Conservation (phyloP, 2,329 filamentous ascomycete species). For the Cytospora piceicola region DNA sequence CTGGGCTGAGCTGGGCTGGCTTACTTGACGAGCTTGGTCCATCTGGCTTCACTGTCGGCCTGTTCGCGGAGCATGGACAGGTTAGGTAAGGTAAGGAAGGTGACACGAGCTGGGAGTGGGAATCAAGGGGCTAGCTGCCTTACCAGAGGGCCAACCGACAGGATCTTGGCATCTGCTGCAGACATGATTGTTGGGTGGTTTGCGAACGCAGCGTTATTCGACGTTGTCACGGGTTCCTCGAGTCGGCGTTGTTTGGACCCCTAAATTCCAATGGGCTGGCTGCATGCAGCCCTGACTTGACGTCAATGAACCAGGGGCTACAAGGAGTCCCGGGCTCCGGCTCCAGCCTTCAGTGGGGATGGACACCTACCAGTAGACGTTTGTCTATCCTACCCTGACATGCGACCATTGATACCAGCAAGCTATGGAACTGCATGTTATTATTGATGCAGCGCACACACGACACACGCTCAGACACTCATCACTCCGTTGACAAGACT, state of each 20-base stretch:
- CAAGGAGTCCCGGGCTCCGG: not conserved
- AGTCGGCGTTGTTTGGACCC: not conserved
- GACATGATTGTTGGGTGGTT: conserved; percentile 42
- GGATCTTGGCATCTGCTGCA: conserved; percentile 46
- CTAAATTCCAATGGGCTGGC: not conserved
- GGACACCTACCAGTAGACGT: no score
- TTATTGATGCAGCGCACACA: not conserved
- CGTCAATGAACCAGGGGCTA: conserved; percentile 13
- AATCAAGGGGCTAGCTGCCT: conserved; percentile 20
- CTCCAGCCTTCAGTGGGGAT: conserved; percentile 2
- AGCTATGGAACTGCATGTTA: not conserved
- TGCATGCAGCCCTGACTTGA: conserved; percentile 10
- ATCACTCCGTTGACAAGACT: not conserved
- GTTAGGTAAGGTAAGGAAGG: conserved; percentile 11
- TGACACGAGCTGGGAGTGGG: conserved; percentile 18
- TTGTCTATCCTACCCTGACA: no score
- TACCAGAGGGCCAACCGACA: conserved; percentile 52
- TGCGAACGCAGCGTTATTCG: not conserved
- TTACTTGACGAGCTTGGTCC: conserved; percentile 64
- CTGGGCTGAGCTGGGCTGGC: conserved; percentile 30
- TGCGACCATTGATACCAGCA: not conserved
- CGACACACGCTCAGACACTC: no score
- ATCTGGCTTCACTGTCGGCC: conserved; percentile 58
- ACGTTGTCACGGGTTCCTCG: not conserved
- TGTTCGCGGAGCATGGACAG: conserved; percentile 35